Base-by-base conservation (phyloP, 2,329 filamentous ascomycete species). In the Cladophialophora chaetospira region DNA sequence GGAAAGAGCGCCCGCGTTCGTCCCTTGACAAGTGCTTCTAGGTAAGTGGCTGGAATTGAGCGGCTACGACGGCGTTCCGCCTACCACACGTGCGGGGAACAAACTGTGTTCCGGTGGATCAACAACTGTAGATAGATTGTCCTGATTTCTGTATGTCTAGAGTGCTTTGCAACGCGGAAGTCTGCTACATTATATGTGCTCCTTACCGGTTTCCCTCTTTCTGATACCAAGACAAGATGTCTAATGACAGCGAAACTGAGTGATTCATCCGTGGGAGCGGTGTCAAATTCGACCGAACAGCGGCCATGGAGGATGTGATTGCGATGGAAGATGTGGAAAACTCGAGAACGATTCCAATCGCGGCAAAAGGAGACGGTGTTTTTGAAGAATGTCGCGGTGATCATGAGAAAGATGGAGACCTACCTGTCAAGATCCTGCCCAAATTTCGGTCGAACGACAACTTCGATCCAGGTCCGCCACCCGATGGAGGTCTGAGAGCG, bases 401-500 rank as follows among this genome's bases (percentile, higher is more conserved):
- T 23, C n/a, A 9, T 15, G 42, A 15, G 38, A 28, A 38, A 23
- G 4, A 26, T 9, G 42, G 21, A n/a, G 36, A 31, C 26, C 28
- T 46, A 13, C 35, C 66, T 13, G 55, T 63, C 4, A 67, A 68
- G 38, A 73, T 71, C 0, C 64, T 75, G 19, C 72, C 73, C 1
- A 62, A 67, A 2, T 66, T 75, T 21, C 71, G 71, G 38, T 74
- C 73, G 2, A 67, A 67, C 51, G 72, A 72, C 33, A 72, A 71
- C 3, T 70, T 65, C 55, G 69, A 72, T 35, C 58, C 71, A 9
- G 72, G 71, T 0, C 74, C 73, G 10, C 72, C 74, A 9, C 74
- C 74, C 4, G 74, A 84, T 53, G 82, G 82, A 5, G 82, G 82
- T 1, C 65, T 77, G 23, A 65, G 71, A 21, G 82, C 82, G 6